Base-by-base conservation (phyloP, 345 rosid species). In the Acer negundo region DNA sequence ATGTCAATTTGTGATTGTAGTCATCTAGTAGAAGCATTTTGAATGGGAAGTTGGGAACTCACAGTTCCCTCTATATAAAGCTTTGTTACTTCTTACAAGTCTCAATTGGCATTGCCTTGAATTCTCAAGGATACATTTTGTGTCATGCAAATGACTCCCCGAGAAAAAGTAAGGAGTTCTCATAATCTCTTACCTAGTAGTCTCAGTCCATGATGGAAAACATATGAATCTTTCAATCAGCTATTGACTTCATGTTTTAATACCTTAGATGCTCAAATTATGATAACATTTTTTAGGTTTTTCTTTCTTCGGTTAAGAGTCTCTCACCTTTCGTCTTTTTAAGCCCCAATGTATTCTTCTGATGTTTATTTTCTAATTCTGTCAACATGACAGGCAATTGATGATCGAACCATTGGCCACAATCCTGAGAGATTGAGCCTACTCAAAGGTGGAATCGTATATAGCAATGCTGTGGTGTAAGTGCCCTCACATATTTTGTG, bases 391-490 rank as follows among this genome's bases (percentile, higher is more conserved):
- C 86, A 87, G 92, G 92, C 92, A 62, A 70, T 87, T 51, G 92
- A 87, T 76, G 92, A 89, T 79, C 85, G 90, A 76, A 89, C 90
- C 42, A 82, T 89, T 73, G 92, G 90, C 74, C 90, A 87, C 72
- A 89, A 89, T 82, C 92, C 92, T 71, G 90, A 89, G 78, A 87
- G 90, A 74, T 70, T 89, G 78, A 85, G 92, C 80, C 82, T 89
- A 78, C 73, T 86, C 85, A 89, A 89, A 81, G 92, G 90, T 62
- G 90, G 92, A 76, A 79, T 89, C 31, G 87, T 86, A 53, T 89
- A 89, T 77, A 85, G 90, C 87, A 89, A 89, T 82, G 90, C 89
- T 44, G 84, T 84, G 19, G 83, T 84, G 89, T 89, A 81, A 89
- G 92, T 86, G 69, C 49, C 64, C 62, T 58, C 19, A 16, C 49